Percentiles rank a stretch among this genome's conserved stretches.
Conservation (phyloP, 2,329 filamentous ascomycete genomes). For the Plectosphaerella sp. region DNA sequence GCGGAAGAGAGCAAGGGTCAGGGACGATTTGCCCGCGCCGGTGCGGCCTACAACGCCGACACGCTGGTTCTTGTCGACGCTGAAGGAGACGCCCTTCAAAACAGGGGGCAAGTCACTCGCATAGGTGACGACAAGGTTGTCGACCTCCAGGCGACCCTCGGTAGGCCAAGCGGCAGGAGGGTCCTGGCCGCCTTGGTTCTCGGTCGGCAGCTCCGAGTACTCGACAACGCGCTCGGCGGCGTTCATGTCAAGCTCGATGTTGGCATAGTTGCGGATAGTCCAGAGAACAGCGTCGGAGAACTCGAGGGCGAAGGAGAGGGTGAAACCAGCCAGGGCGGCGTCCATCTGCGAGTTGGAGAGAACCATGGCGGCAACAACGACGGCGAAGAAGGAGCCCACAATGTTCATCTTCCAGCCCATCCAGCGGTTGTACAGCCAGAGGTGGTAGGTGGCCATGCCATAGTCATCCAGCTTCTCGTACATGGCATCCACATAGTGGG, state of each 20-base stretch:
- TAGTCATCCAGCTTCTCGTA: slow-evolving; percentile 65
- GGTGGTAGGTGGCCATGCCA: slow-evolving; percentile 59
- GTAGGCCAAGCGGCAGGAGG: slow-evolving; percentile 72
- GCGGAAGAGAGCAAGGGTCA: slow-evolving; percentile 73
- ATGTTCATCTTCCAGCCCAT: slow-evolving; percentile 68
- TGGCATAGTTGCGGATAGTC: slow-evolving; percentile 63
- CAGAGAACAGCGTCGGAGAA: slow-evolving; percentile 62
- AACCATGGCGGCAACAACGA: slow-evolving; percentile 60
- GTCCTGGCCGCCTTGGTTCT: slow-evolving; percentile 55
- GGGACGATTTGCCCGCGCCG: slow-evolving; percentile 71
- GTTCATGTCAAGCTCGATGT: slow-evolving; percentile 75
- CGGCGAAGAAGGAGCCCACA: slow-evolving; percentile 65
- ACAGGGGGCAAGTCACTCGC: slow-evolving; percentile 67
- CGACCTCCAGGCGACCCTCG: slow-evolving; percentile 68
- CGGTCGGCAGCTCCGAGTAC: slow-evolving; percentile 65
- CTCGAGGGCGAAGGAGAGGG: slow-evolving; percentile 67
- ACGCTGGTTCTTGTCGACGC: slow-evolving; percentile 61
- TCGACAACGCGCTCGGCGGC: slow-evolving; percentile 72
- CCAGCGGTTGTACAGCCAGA: slow-evolving; percentile 74
- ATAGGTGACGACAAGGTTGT: slow-evolving; percentile 68
- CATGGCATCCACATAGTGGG: slow-evolving; percentile 66
- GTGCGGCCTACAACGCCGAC: slow-evolving; percentile 76
- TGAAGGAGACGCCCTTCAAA: slow-evolving; percentile 64
- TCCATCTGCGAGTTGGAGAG: slow-evolving; percentile 58
- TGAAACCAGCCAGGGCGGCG: slow-evolving; percentile 70